Evolutionary conservation across 1,139 yeast species (phyloP), one percentile per base, ranked within the genome.

Genomic region (Protomyces inouyei): DNA sequence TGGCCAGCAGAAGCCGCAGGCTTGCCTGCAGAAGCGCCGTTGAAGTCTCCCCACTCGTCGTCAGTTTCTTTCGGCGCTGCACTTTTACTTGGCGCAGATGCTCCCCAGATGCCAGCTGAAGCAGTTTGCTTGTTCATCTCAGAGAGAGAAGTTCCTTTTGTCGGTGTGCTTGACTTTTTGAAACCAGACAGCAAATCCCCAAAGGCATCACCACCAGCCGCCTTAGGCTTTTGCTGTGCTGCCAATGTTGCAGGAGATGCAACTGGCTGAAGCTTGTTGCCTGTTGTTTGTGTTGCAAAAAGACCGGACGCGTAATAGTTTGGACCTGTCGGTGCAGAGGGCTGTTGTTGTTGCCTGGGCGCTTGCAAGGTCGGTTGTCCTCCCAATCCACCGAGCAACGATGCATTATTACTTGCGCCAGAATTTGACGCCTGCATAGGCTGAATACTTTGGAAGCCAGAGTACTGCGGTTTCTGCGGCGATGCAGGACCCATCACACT

Each of bases 61-160:
- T 59, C 63, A 10, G 32, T 54, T 10, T 32, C 36, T 12, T 35
- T 40, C n/a, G 52, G 35, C 32, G 53, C 9, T 9, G 61, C 36
- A 5, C 23, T 9, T 21, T 18, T 43, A 9, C 48, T 43, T 14
- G 57, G n/a, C 28, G 53, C 36, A 6, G 52, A 28, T 10, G 57
- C 53, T 1, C 57, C 63, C 63, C 63, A 59, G 43, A 59, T 59
- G 5, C 63, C 63, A n/a, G 63, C 63, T 1, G 57, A 52, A 14
- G 63, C 63, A 23, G 55, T 52, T 55, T 59, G 53, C 57, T 52
- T 59, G 57, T 59, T 59, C 63, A 59, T 59, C 35, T 59, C 63
- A 12, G 63, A 55, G 5, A 59, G 23, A 9, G 63, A 59, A 18
- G 53, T 55, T 16, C 63, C 63, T 21, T 59, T 59, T 16, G 63